These are phyloP conservation scores for Pilasporangium apinafurcum DNA, from an alignment of 352 stramenopile species.

Conservation along the genomic window DNA sequence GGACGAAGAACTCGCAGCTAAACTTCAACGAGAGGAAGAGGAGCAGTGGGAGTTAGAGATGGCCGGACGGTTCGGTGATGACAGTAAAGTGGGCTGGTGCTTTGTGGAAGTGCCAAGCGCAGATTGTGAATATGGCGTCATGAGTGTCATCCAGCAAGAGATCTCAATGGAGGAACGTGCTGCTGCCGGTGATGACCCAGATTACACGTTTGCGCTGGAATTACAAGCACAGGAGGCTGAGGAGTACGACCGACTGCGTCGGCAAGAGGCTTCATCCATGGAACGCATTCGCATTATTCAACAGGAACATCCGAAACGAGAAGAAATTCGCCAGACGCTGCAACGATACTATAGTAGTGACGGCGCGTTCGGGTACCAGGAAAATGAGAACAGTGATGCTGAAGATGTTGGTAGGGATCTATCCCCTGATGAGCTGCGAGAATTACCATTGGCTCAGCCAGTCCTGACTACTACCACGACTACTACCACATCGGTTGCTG, in stretches of 20 bases:
- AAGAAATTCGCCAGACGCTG: conserved; percentile 39
- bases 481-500: conserved; percentile 9
- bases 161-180: conserved; percentile 36
- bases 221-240: conserved; percentile 66
- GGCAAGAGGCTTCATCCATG: conserved; percentile 61
- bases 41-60: conserved; percentile 63
- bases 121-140: conserved; percentile 43
- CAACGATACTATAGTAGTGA: conserved; percentile 37
- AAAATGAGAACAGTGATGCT: conserved; percentile 8
- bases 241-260: conserved; percentile 64
- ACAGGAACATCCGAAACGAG: conserved; percentile 39
- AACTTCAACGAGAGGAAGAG: conserved; percentile 65
- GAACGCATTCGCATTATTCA: conserved; percentile 54
- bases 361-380: conserved; percentile 5
- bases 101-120: conserved; percentile 69
- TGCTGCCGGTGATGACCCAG: conserved; percentile 28
- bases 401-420: conserved; percentile 1
- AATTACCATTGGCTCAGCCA: no score
- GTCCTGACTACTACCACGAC: no score
- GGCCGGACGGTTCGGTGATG: conserved; percentile 51
- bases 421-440: no score
- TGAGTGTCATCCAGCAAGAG: conserved; percentile 72
- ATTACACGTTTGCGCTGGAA: conserved; percentile 72
- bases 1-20: conserved; percentile 61
- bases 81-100: conserved; percentile 53